Evolutionary conservation across 1,284 basidiomycete genomes (phyloP).

Genomic region (Hypsizygus ulmarius): DNA sequence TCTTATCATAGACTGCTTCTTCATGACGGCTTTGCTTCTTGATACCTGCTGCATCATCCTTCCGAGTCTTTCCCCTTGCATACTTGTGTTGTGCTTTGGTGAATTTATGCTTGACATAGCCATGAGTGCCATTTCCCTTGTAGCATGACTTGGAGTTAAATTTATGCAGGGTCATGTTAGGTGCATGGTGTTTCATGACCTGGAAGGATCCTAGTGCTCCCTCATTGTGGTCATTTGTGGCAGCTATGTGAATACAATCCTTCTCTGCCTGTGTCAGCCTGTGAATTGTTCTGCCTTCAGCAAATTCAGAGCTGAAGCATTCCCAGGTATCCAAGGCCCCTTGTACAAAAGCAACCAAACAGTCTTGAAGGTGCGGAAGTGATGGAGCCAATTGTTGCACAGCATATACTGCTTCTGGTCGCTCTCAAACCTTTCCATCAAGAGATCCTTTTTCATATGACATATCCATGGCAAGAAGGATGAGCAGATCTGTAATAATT

Average conservation of each 20-base stretch:
- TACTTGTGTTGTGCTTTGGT: too few species aligned
- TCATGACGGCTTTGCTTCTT: too few species aligned
- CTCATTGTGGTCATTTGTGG: slow-evolving; percentile 26
- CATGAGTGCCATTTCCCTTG: too few species aligned
- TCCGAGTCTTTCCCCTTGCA: too few species aligned
- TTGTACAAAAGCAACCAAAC: slow-evolving; percentile 21
- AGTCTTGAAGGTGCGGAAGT: slow-evolving; percentile 19
- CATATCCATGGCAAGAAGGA: slow-evolving; percentile 18
- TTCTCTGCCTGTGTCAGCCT: slow-evolving; percentile 12
- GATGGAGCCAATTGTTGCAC: background rate
- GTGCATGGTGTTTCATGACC: too few species aligned
- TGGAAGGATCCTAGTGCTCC: slow-evolving; percentile 19
- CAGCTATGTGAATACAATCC: slow-evolving; percentile 16
- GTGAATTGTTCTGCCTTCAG: slow-evolving; percentile 17
- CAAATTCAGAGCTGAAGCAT: slow-evolving; percentile 21
- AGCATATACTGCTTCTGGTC: slow-evolving; percentile 4
- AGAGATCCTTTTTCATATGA: background rate
- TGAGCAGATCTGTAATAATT: slow-evolving; percentile 20
- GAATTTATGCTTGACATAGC: too few species aligned
- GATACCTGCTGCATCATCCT: too few species aligned
- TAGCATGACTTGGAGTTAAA: too few species aligned
- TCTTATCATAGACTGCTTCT: too few species aligned
- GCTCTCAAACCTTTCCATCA: slow-evolving; percentile 10
- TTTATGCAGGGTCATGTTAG: too few species aligned
- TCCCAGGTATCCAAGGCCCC: slow-evolving; percentile 22